These are phyloP conservation scores for Rhazya stricta DNA, from an alignment of 257 asterid species.

Conservation along the genomic window DNA sequence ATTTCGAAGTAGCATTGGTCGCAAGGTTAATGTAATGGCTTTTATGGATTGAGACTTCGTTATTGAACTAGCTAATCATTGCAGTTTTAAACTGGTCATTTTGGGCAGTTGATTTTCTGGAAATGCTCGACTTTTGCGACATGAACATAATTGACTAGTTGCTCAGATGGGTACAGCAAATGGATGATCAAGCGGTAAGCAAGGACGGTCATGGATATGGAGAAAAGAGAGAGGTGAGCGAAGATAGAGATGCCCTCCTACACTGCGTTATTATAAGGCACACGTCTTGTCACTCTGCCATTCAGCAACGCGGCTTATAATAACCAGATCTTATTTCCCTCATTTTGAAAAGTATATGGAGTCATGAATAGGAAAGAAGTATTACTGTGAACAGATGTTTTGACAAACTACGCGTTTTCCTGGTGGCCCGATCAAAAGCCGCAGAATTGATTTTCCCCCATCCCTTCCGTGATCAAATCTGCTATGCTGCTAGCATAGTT, in stretches of 20 bases:
- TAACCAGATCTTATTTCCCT: background rate
- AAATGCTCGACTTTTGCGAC: background rate
- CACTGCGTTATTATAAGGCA: background rate
- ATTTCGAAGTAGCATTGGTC: background rate
- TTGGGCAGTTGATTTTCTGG: background rate
- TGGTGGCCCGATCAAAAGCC: background rate
- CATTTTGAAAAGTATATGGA: too few species aligned
- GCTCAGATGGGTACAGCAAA: too few species aligned
- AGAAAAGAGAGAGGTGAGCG: background rate
- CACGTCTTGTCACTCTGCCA: background rate
- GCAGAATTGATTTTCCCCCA: background rate
- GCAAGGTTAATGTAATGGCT: background rate
- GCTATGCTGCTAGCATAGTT: too few species aligned
- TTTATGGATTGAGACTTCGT: background rate
- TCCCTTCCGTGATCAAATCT: too few species aligned
- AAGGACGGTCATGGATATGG: background rate
- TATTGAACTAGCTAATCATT: background rate
- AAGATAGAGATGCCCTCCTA: background rate
- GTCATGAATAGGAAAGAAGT: background rate
- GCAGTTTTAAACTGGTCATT: background rate
- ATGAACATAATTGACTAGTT: background rate
- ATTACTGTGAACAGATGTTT: background rate
- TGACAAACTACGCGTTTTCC: background rate
- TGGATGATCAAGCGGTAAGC: background rate
- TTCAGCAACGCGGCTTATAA: background rate